Base-by-base conservation (phyloP, 1,284 basidiomycete genomes). In the Trichosporon sp. region DNA sequence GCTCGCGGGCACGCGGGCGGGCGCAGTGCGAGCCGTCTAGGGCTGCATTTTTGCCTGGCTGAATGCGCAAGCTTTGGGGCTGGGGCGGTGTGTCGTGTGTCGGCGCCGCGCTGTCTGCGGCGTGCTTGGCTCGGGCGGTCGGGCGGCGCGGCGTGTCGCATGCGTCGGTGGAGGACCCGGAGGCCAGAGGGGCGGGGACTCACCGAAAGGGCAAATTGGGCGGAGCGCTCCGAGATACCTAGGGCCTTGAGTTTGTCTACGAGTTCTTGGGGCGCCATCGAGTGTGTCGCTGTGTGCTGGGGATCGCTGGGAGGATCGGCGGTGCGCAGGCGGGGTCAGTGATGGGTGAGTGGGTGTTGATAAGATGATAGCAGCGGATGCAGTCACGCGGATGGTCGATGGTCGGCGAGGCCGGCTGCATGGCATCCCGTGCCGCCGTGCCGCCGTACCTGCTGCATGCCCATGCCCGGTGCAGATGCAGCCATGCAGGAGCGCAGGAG, bases 171-270 rank as follows among this genome's bases (percentile, higher is more conserved):
- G 44, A 25, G 29, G 64, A 31, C 6, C 32, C 5, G 18, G 38
- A 42, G 5, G n/a, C n/a, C n/a, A 65, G 53, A 13, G 42, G 34
- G 5, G 42, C 18, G 35, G 47, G 35, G 18, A 77, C 79, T 65
- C 69, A 82, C 80, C 64, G 68, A 44, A 15, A 82, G 69, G n/a
- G 80, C 80, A 69, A 75, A 82, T 31, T 66, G 72, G 4, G 80
- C 80, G n/a, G 79, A 75, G 62, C 75, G 73, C 63, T 82, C 80
- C 38, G 75, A 74, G 62, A 82, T 80, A 4, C 80, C 80, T 38
- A 82, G 72, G 29, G 72, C 72, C 38, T 74, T 73, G n/a, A 82
- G 75, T 65, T 78, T 77, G 7, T 74, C 72, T 11, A 81, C 70
- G 27, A 82, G 72, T 15, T 78, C 75, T 5, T n/a, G 66, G 64